Evolutionary conservation across 2,329 filamentous ascomycete species (phyloP).

Genomic region (Cyphellophora europaea): DNA sequence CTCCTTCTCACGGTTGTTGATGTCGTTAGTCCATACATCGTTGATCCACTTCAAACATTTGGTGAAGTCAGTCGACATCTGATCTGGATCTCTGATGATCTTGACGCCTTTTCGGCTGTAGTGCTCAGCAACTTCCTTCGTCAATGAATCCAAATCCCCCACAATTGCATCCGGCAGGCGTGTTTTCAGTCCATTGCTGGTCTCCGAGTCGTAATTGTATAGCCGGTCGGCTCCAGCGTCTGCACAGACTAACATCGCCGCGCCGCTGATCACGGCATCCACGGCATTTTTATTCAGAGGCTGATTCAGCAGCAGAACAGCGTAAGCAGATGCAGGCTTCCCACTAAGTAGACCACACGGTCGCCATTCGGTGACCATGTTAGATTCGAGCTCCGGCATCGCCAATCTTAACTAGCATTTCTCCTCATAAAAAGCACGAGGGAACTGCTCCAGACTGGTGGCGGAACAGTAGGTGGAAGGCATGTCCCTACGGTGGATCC

Average conservation of each 20-base stretch:
- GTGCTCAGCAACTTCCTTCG: constrained; percentile 51
- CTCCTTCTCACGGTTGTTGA: constrained; percentile 14
- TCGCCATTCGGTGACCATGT: constrained; percentile 9
- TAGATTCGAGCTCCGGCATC: no score
- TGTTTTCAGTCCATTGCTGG: not conserved
- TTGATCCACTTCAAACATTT: constrained; percentile 61
- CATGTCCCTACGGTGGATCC: no score
- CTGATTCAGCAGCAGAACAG: constrained; percentile 53
- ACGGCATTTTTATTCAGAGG: constrained; percentile 41
- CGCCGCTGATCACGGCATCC: constrained; percentile 30
- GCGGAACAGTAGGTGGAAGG: no score
- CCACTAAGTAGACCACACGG: constrained; percentile 12
- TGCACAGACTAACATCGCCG: constrained; percentile 64
- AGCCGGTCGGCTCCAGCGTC: constrained; percentile 86
- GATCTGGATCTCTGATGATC: constrained; percentile 64
- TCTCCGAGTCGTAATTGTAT: constrained; percentile 28
- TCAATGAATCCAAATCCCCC: constrained; percentile 84
- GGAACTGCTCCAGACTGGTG: no score
- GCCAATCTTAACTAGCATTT: no score
- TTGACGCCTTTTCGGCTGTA: constrained; percentile 53
- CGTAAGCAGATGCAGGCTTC: constrained; percentile 18
- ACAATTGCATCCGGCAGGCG: constrained; percentile 63
- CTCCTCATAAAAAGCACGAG: no score
- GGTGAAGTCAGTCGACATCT: constrained; percentile 83
- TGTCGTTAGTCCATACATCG: constrained; percentile 6